Base-by-base conservation (phyloP, 129 eudicot species). In the Helianthus annuus region DNA sequence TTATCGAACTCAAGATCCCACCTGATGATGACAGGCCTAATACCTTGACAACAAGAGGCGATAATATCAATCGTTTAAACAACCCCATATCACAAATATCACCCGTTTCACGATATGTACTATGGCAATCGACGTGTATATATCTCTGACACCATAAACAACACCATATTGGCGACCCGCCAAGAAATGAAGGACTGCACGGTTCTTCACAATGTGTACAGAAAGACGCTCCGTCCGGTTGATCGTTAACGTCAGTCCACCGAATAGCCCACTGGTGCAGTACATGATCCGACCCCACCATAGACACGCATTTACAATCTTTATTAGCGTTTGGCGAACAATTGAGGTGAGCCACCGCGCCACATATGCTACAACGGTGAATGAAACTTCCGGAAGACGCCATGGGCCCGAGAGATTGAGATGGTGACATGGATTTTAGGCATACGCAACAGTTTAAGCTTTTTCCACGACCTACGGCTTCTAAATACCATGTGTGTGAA, bases 121-220 rank as follows among this genome's bases (percentile, higher is more conserved):
- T 79, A 76, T 91, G 97, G 60, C 97, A 91, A 48, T 84, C 83
- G 16, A 91, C 96, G 80, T 91, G 97, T 78, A 91, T 84, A 15
- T 84, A 79, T 40, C 91, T 85, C 19, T 91, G 97, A 79, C 97
- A 91, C 97, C 97, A 91, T 66, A 86, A 79, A 82, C 97, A 91
- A 79, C 91, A 85, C 97, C 97, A 91, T 52, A 93, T 80, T 11
- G 97, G 91, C 55, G 97, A 91, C 68, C 85, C 97, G 46, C 88
- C 96, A 74, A 91, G 83, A 72, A 91, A 85, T 49, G 97, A 93
- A 64, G 88, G 74, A 62, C 92, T 93, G 77, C 97, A 91, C 1
- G 96, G 90, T 79, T 91, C 97, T 76, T 91, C 97, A 81, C 97
- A 91, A 77, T 84, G 84, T 45, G 76, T 86, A 70, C 97, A 91